Evolutionary conservation across 192 early-diverging fungal species (phyloP).

Genomic region (Irineochytrium annulatum): DNA sequence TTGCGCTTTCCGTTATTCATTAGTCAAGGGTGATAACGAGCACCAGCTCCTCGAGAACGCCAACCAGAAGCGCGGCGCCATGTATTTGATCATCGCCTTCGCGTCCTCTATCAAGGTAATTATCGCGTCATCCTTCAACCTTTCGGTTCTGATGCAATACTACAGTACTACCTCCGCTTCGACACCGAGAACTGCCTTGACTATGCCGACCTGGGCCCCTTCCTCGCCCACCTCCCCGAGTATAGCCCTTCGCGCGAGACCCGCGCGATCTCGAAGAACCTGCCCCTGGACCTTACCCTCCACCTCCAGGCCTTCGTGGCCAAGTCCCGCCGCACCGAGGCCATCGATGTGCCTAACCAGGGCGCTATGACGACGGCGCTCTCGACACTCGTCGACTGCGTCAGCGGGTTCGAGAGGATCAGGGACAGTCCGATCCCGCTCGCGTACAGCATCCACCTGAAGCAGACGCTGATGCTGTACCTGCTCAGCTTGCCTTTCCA

Average conservation of each 20-base stretch:
- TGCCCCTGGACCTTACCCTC: constrained; percentile 40
- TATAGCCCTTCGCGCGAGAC: constrained; percentile 28
- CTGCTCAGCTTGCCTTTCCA: constrained; percentile 80
- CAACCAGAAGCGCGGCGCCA: constrained; percentile 59
- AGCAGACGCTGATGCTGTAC: constrained; percentile 75
- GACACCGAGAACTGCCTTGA: constrained; percentile 60
- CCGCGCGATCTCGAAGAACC: not conserved
- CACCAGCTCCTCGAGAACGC: constrained; percentile 35
- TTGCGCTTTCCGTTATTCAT: no score
- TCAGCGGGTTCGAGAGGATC: constrained; percentile 76
- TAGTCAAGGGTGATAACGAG: no score
- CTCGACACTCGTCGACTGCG: constrained; percentile 26
- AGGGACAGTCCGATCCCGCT: constrained; percentile 80
- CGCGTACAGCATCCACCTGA: constrained; percentile 84
- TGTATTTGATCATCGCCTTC: constrained; percentile 77
- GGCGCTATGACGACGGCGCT: constrained; percentile 24
- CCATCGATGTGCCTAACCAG: constrained; percentile 31
- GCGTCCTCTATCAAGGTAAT: constrained; percentile 62
- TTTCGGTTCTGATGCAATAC: not conserved
- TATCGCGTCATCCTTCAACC: not conserved
- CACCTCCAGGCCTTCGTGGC: constrained; percentile 24
- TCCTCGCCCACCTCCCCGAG: constrained; percentile 60
- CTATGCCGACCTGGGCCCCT: constrained; percentile 65
- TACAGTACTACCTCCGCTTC: constrained; percentile 68
- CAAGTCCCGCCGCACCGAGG: constrained; percentile 13